Base-by-base conservation (phyloP, 78 protist species). In the Cavenderia fasciculata region DNA sequence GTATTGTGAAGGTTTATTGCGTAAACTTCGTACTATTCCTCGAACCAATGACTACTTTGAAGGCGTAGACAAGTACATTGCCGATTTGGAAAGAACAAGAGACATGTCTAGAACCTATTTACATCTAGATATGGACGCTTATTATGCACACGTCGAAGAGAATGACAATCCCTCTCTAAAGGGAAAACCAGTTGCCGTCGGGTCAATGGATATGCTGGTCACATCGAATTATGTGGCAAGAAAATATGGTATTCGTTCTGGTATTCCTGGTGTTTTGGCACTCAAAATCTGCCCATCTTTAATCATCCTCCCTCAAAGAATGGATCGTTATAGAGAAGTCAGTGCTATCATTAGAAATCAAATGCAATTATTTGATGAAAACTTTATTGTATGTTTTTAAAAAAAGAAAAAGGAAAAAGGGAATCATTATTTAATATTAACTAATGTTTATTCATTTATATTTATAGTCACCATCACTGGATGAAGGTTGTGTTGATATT, bases 111-210 rank as follows among this genome's bases (percentile, higher is more conserved):
- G 71, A 12, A 59, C 74, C 4, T 88, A 65, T 25, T 34, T 88
- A 36, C 75, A 88, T n/a, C 23, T 88, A 6, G 94, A 88, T 72
- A 88, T 88, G 94, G 94, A 88, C 40, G 94, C 94, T 14, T 88
- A 59, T 49, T 88, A 88, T 62, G 94, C 84, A 14, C 14, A 25
- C 54, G 87, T 88, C 10, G 94, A 88, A 27, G 82, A 77, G 66
- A 41, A 43, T 34, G 94, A 88, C 40, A 49, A 76, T 21, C 76
- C 74, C 7, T 41, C 59, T 4, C 82, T 88, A 1, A 27, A 25
- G 0, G 94, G 94, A 8, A 31, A 46, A 1, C 94, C 94, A 0
- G 69, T 88, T 12, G 94, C 79, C 8, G 94, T 88, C 19, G 94
- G 94, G 19, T 25, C 61, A 23, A 49, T 76, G 54, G 86, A 88